Conservation (phyloP, 2,329 filamentous ascomycete species). For the Colletotrichum sp. region DNA sequence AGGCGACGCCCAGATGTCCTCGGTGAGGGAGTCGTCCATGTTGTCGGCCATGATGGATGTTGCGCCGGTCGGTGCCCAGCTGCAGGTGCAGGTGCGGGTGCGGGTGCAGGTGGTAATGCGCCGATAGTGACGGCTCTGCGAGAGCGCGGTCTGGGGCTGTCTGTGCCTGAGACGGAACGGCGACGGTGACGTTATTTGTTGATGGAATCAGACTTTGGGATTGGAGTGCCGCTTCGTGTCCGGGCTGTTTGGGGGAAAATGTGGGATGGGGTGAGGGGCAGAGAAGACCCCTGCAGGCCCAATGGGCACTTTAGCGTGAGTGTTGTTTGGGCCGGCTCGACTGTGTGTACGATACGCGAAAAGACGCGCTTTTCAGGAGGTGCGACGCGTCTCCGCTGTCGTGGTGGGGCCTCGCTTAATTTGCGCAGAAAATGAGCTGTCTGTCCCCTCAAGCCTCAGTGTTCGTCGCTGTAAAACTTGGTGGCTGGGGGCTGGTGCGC, state of each 20-base stretch:
- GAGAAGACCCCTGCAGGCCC: background rate
- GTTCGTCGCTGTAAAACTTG: conserved; percentile 2
- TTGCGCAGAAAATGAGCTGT: background rate
- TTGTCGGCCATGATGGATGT: conserved; percentile 47
- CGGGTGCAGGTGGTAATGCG: background rate
- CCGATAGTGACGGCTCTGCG: background rate
- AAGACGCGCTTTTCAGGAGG: conserved; percentile 15
- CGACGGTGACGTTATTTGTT: conserved; percentile 23
- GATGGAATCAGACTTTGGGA: conserved; percentile 14
- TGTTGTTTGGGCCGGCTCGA: background rate
- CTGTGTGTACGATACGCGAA: conserved; percentile 16
- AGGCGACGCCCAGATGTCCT: conserved; percentile 53
- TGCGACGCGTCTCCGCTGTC: background rate
- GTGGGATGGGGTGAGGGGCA: conserved; percentile 9
- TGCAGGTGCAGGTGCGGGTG: background rate
- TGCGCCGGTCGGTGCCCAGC: background rate
- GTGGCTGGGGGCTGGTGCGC: conserved; percentile 19
- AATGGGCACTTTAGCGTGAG: background rate
- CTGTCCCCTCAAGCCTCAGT: conserved; percentile 3
- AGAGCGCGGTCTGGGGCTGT: background rate
- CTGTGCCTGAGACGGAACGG: background rate
- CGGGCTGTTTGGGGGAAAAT: conserved; percentile 6
- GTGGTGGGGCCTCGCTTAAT: conserved; percentile 18
- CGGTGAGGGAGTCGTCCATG: conserved; percentile 51
- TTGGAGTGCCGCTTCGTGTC: background rate